Percentiles rank a stretch among this genome's conserved stretches.
These are phyloP conservation scores for Arthrobotrys iridis DNA, from an alignment of 2,329 filamentous ascomycete genomes.

Conservation along the genomic window DNA sequence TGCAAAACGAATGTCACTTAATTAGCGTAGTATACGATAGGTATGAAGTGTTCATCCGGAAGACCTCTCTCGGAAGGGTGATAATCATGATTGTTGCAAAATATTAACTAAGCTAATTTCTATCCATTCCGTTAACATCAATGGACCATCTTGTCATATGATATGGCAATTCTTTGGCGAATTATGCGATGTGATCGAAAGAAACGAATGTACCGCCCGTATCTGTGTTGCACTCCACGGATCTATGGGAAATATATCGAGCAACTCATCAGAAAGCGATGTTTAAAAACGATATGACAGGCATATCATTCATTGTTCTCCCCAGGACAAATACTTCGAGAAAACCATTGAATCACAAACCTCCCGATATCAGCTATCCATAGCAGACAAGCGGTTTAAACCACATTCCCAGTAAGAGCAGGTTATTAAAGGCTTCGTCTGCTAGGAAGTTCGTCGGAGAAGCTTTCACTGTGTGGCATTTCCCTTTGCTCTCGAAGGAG, in stretches of 20 bases:
- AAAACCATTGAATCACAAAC: conserved; percentile 4
- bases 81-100: too few species aligned
- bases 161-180: too few species aligned
- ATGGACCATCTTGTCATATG: too few species aligned
- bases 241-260: conserved; percentile 47
- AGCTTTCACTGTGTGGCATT: not conserved
- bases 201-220: conserved; percentile 51
- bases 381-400: not conserved
- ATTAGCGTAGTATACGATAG: too few species aligned
- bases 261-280: conserved; percentile 55
- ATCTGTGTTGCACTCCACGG: conserved; percentile 55
- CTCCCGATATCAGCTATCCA: not conserved
- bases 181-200: not conserved
- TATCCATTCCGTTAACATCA: too few species aligned
- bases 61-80: too few species aligned
- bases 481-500: conserved; percentile 2
- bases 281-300: not conserved
- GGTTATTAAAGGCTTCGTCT: not conserved
- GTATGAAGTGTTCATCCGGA: too few species aligned
- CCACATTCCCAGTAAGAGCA: not conserved
- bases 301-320: conserved; percentile 21
- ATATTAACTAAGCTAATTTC: too few species aligned
- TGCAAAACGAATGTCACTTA: too few species aligned
- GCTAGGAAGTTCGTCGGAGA: not conserved
- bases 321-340: conserved; percentile 4